These are phyloP conservation scores for Erucastrum elatum DNA, from an alignment of 345 rosid genomes.

Conservation along the genomic window DNA sequence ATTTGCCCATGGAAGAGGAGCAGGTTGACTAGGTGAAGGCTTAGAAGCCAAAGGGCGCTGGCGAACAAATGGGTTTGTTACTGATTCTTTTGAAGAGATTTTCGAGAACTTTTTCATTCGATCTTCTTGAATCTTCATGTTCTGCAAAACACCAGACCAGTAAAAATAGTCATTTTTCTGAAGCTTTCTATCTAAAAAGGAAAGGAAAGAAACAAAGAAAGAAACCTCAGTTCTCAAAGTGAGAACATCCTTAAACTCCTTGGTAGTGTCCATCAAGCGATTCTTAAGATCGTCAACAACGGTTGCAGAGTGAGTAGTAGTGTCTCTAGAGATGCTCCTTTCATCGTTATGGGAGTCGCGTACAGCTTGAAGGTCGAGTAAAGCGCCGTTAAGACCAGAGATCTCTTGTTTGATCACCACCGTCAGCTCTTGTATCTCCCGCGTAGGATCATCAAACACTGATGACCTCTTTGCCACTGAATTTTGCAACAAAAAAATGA, in stretches of 20 bases:
- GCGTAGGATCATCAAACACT: slow-evolving; percentile 78
- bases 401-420: slow-evolving; percentile 79
- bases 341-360: slow-evolving; percentile 61
- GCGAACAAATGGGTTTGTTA: slow-evolving; percentile 66
- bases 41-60: slow-evolving; percentile 74
- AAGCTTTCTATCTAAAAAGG: neutral
- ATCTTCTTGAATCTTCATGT: slow-evolving; percentile 73
- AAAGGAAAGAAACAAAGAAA: slow-evolving; percentile 4
- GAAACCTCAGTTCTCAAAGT: slow-evolving; percentile 79
- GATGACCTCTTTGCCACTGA: slow-evolving; percentile 86
- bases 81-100: slow-evolving; percentile 59
- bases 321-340: slow-evolving; percentile 60
- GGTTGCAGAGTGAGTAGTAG: slow-evolving; percentile 66
- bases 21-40: slow-evolving; percentile 51
- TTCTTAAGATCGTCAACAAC: slow-evolving; percentile 77
- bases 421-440: slow-evolving; percentile 81
- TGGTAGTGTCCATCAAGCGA: slow-evolving; percentile 74
- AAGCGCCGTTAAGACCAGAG: slow-evolving; percentile 70
- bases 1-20: slow-evolving; percentile 73
- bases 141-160: slow-evolving; percentile 46
- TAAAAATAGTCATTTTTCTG: neutral
- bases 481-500: slow-evolving; percentile 5
- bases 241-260: slow-evolving; percentile 84
- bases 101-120: slow-evolving; percentile 77
- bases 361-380: slow-evolving; percentile 69